phyloP scores from a whole-genome alignment of 2,329 filamentous ascomycete genomes.

The Fusarium vanettenii region DNA sequence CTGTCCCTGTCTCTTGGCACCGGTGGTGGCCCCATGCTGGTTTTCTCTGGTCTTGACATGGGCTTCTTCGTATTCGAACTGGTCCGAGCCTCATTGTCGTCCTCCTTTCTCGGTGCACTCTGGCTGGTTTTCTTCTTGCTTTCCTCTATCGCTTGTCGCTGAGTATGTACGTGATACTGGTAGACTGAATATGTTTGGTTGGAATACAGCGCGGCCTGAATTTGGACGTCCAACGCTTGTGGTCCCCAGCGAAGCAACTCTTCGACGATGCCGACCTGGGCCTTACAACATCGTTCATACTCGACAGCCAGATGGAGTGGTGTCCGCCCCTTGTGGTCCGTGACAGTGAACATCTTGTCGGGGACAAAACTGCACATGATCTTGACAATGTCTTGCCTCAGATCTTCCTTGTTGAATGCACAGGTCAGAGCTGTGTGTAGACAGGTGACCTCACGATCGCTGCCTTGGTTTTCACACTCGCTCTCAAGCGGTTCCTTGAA shows the following conservation, averaged over 20 bases:
- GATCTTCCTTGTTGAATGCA: not conserved
- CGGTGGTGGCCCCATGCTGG: slow-evolving; percentile 5
- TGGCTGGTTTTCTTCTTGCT: not conserved
- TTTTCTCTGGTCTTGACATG: not conserved
- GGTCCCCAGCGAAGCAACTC: not conserved
- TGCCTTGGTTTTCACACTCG: not conserved
- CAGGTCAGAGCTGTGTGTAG: slow-evolving; percentile 1
- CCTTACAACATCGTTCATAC: slow-evolving; percentile 3
- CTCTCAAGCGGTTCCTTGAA: not conserved
- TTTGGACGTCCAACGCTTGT: not conserved
- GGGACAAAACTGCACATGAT: slow-evolving; percentile 8
- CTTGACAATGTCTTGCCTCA: not conserved
- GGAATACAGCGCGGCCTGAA: not conserved
- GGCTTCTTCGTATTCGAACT: not conserved
- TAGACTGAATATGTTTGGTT: not conserved
- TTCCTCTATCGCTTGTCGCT: not conserved
- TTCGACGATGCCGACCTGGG: not conserved
- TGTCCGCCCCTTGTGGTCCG: not conserved
- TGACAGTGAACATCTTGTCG: slow-evolving; percentile 6
- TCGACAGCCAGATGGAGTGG: slow-evolving; percentile 12
- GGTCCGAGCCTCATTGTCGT: not conserved
- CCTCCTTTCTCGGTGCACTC: not conserved
- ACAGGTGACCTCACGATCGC: not conserved
- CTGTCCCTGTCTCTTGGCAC: not conserved
- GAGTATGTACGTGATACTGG: slow-evolving; percentile 1